Conservation (phyloP, 352 stramenopile species). For the Phytopythium kandeliae region DNA sequence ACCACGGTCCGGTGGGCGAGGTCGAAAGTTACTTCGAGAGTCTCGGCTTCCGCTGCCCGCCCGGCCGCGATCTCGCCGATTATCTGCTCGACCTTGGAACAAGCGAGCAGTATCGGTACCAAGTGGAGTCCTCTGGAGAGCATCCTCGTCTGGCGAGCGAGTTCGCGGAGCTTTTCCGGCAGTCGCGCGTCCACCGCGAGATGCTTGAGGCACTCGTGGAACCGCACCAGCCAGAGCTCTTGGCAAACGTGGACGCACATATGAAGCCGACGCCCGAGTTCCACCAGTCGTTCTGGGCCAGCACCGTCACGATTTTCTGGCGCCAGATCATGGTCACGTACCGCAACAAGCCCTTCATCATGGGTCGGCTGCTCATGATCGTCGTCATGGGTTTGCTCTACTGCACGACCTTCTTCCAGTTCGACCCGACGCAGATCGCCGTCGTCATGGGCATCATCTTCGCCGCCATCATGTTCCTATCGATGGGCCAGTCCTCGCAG, state of each 20-base stretch:
- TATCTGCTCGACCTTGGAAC: conserved; percentile 76
- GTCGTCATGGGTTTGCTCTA: conserved; percentile 44
- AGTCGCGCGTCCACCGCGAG: conserved; percentile 26
- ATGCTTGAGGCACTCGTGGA: conserved; percentile 66
- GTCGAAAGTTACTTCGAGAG: conserved; percentile 67
- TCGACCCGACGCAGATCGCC: conserved; percentile 28
- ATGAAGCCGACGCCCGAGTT: conserved; percentile 28
- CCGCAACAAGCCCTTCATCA: conserved; percentile 42
- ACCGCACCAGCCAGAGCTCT: conserved; percentile 79
- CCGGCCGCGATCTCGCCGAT: conserved; percentile 79
- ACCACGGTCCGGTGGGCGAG: conserved; percentile 29
- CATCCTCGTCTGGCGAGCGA: conserved; percentile 22
- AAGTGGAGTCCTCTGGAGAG: conserved; percentile 3
- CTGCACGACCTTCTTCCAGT: conserved; percentile 10
- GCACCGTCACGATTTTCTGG: conserved; percentile 21
- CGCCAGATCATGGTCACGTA: conserved; percentile 67
- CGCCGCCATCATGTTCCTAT: conserved; percentile 40
- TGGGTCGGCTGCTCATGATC: conserved; percentile 33
- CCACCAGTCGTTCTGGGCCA: conserved; percentile 6
- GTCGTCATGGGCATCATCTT: conserved; percentile 80
- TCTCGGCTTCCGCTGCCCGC: conserved; percentile 47
- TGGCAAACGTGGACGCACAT: conserved; percentile 60
- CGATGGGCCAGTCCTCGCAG: conserved; percentile 20
- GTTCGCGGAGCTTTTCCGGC: conserved; percentile 34
- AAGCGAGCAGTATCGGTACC: conserved; percentile 19